Conservation (phyloP, 2,329 filamentous ascomycete genomes). For the Claviceps sp. region DNA sequence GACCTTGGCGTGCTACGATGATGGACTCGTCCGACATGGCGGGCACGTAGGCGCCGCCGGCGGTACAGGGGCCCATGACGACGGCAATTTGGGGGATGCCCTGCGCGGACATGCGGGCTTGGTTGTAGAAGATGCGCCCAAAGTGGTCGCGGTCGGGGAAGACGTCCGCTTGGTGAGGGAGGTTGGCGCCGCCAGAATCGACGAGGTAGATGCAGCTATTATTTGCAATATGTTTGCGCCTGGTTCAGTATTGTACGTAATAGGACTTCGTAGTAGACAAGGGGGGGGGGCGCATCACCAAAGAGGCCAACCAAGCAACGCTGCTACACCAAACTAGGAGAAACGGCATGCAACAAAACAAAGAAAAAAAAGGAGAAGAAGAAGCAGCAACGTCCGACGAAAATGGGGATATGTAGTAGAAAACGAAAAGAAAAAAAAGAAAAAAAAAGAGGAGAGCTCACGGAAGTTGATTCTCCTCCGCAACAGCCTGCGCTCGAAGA, state of each 20-base stretch:
- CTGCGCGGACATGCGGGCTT: constrained; percentile 78
- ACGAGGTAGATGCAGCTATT: constrained; percentile 81
- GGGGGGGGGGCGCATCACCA: not conserved
- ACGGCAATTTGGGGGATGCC: constrained; percentile 90
- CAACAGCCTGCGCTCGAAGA: constrained; percentile 78
- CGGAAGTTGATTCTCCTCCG: constrained; percentile 69
- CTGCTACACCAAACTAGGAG: not conserved
- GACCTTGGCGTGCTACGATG: constrained; percentile 90
- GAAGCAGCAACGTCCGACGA: not conserved
- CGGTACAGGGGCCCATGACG: constrained; percentile 95
- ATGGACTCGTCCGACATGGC: constrained; percentile 97
- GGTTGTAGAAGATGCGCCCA: constrained; percentile 95
- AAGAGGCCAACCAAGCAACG: not conserved
- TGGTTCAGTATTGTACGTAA: no score
- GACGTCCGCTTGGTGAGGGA: constrained; percentile 89
- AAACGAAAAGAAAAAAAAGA: no score
- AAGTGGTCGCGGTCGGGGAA: constrained; percentile 95
- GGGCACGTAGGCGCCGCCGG: constrained; percentile 88
- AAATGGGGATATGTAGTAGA: no score
- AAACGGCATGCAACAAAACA: not conserved
- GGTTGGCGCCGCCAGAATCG: constrained; percentile 87
- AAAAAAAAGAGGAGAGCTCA: constrained; percentile 15
- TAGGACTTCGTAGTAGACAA: not conserved
- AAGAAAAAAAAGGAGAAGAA: not conserved
- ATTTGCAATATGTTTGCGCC: not conserved